phyloP scores from a whole-genome alignment of 352 stramenopile species.

The Phytophthora syringae region DNA sequence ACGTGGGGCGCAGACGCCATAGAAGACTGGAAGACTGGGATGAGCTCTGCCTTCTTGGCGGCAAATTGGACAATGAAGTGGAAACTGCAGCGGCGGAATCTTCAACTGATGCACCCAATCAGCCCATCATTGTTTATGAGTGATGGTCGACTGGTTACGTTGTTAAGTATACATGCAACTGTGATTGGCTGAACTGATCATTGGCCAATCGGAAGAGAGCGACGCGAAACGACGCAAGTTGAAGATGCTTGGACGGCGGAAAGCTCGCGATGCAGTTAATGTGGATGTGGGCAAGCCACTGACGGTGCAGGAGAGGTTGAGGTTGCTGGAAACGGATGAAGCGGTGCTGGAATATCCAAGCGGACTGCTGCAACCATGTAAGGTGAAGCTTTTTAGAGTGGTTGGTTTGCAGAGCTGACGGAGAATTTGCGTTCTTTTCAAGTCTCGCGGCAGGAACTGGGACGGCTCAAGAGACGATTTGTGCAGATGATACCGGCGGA shows the following conservation, averaged over 20 bases:
- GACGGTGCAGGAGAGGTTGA: constrained; percentile 27
- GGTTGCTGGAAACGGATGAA: constrained; percentile 17
- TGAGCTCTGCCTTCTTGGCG: too few relatives aligned
- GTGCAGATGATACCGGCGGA: constrained; percentile 32
- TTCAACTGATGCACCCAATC: too few relatives aligned
- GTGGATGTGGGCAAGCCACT: constrained; percentile 1
- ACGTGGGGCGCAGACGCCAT: constrained; percentile 1
- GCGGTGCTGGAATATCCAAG: constrained; percentile 20
- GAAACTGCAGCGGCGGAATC: too few relatives aligned
- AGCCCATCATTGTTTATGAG: too few relatives aligned
- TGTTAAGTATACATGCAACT: too few relatives aligned
- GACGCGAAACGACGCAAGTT: constrained; percentile 23
- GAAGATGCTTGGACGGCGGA: constrained; percentile 31
- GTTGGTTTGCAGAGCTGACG: too few relatives aligned
- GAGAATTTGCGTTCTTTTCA: too few relatives aligned
- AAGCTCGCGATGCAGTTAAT: constrained; percentile 1
- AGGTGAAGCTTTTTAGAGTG: too few relatives aligned
- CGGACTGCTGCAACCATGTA: constrained; percentile 48
- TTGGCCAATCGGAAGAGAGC: constrained; percentile 11
- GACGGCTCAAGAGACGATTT: constrained; percentile 50
- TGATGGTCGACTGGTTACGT: too few relatives aligned
- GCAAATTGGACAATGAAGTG: background rate
- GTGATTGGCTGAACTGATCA: background rate
- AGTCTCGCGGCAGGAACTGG: constrained; percentile 57
- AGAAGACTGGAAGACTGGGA: background rate